Evolutionary conservation across 164 flowering plant species (phyloP).

Genomic region (Magnolia officinalis): DNA sequence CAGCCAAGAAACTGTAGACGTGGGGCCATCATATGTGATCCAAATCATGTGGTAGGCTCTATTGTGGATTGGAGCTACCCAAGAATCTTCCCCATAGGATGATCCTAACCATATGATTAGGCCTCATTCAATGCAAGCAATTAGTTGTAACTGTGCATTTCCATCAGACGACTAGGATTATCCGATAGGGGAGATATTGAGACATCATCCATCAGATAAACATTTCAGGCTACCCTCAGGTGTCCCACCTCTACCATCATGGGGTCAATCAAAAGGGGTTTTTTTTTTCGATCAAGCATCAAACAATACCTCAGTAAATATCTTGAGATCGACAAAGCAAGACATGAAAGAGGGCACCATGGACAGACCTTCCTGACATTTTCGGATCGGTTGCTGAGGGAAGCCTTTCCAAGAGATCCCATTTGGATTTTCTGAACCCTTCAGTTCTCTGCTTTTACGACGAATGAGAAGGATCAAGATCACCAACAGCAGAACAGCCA

Average conservation of each 20-base stretch:
- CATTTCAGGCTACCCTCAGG: too few relatives aligned
- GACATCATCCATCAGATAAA: too few relatives aligned
- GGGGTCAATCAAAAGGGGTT: too few relatives aligned
- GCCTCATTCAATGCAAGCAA: too few relatives aligned
- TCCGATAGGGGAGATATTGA: too few relatives aligned
- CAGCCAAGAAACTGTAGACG: background rate
- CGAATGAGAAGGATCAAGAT: constrained; percentile 69
- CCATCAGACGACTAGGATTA: background rate
- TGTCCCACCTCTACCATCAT: too few relatives aligned
- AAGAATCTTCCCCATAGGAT: too few relatives aligned
- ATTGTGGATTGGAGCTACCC: background rate
- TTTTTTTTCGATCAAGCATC: too few relatives aligned
- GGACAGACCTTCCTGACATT: constrained; percentile 66
- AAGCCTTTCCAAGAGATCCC: constrained; percentile 40
- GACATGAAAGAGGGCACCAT: constrained; percentile 4
- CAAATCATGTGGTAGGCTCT: background rate
- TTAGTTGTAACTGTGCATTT: background rate
- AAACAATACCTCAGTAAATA: background rate
- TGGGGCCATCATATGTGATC: background rate
- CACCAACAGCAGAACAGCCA: constrained; percentile 54
- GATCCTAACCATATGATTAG: too few relatives aligned
- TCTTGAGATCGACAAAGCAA: background rate
- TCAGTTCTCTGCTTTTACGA: constrained; percentile 63
- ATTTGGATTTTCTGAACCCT: constrained; percentile 34
- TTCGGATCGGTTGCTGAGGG: constrained; percentile 41